phyloP scores from a whole-genome alignment of 2,329 filamentous ascomycete species.

The Alternaria sp. region DNA sequence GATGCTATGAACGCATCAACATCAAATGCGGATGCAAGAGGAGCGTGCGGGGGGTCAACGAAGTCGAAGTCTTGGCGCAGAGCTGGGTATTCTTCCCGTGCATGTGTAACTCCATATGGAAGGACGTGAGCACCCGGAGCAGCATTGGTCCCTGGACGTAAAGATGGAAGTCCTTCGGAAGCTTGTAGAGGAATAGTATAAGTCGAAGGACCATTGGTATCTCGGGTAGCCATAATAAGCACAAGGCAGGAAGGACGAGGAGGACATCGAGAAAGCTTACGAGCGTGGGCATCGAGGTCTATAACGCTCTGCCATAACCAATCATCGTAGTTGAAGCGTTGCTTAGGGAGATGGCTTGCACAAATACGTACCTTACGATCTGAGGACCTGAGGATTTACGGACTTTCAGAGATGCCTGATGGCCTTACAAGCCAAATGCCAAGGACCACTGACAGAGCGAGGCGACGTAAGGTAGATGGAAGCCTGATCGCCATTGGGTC shows the following conservation, averaged over 20 bases:
- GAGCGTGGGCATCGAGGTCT: not conserved
- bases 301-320: not conserved
- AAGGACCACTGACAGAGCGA: not conserved
- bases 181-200: not conserved
- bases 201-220: not conserved
- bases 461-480: not conserved
- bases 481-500: not conserved
- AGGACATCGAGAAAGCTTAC: not conserved
- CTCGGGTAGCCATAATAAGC: not conserved
- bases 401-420: slow-evolving; percentile 15
- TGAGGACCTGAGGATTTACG: slow-evolving; percentile 14
- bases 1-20: not conserved
- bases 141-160: not conserved
- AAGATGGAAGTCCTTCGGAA: not conserved
- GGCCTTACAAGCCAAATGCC: slow-evolving; percentile 10
- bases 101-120: not conserved
- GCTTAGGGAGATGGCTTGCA: slow-evolving; percentile 20
- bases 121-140: not conserved
- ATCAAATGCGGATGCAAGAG: not conserved
- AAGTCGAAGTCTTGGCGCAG: not conserved
- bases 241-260: not conserved
- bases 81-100: not conserved
- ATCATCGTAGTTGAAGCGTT: not conserved
- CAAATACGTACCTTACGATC: slow-evolving; percentile 6
- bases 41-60: not conserved